Conservation (phyloP, 2,329 filamentous ascomycete species). For the Beauveria sp. region DNA sequence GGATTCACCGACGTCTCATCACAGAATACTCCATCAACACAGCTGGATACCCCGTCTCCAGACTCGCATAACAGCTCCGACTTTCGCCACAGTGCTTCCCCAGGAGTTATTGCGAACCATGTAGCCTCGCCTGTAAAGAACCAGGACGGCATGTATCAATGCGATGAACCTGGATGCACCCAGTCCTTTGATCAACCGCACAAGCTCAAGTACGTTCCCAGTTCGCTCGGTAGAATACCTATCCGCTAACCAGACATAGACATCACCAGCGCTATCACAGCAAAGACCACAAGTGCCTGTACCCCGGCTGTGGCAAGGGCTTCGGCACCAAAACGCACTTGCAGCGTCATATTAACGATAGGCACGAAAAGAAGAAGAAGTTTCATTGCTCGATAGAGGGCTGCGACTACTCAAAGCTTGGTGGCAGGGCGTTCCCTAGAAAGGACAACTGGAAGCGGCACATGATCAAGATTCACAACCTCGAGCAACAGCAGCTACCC, state of each 20-base stretch:
- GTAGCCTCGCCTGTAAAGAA: constrained; percentile 20
- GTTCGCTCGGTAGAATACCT: neutral
- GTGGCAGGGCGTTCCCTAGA: constrained; percentile 51
- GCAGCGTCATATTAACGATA: constrained; percentile 55
- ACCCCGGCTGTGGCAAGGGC: constrained; percentile 43
- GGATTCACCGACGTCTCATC: constrained; percentile 33
- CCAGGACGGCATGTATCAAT: constrained; percentile 23
- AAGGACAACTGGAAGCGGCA: constrained; percentile 58
- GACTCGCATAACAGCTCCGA: constrained; percentile 29
- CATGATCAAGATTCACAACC: constrained; percentile 52
- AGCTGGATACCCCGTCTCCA: constrained; percentile 35
- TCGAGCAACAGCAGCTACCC: constrained; percentile 32
- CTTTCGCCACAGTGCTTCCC: constrained; percentile 30
- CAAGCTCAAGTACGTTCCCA: constrained; percentile 45
- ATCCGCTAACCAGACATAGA: constrained; percentile 25
- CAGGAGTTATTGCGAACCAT: constrained; percentile 18
- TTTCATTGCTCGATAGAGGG: constrained; percentile 49
- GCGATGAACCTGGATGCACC: constrained; percentile 30
- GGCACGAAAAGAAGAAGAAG: constrained; percentile 52
- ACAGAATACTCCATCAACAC: constrained; percentile 40
- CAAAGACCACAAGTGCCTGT: constrained; percentile 50
- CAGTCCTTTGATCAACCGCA: constrained; percentile 49
- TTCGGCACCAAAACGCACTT: constrained; percentile 57
- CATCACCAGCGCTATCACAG: constrained; percentile 56
- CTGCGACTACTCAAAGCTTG: constrained; percentile 48